Evolutionary conservation across 345 rosid genomes (phyloP).

Genomic region (Syzygium oleosum): DNA sequence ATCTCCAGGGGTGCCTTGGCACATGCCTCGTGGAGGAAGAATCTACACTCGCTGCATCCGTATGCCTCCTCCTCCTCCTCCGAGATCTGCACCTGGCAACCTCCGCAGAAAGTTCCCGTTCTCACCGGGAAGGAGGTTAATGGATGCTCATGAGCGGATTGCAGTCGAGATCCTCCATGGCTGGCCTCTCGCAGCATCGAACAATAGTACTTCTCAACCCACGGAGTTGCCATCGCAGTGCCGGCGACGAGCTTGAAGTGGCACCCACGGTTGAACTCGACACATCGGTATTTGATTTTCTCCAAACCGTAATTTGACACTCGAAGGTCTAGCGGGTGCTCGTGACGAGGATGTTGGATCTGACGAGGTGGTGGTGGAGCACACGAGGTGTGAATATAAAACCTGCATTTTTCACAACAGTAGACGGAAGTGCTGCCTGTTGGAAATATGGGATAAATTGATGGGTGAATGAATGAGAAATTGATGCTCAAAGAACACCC

Average conservation of each 20-base stretch:
- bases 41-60: background rate
- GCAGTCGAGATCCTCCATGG: background rate
- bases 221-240: background rate
- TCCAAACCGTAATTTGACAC: too few species aligned
- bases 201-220: background rate
- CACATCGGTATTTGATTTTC: background rate
- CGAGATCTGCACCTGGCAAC: background rate
- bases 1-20: background rate
- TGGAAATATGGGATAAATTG: too few species aligned
- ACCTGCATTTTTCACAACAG: background rate
- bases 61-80: background rate
- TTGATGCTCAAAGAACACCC: too few species aligned
- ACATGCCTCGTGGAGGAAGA: background rate
- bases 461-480: too few species aligned
- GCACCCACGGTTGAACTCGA: background rate
- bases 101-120: rapidly evolving
- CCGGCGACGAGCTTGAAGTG: rapidly evolving
- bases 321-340: background rate
- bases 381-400: background rate
- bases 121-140: background rate
- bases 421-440: background rate
- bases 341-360: background rate
- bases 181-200: background rate
- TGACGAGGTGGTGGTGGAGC: background rate
- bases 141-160: background rate